phyloP scores from a whole-genome alignment of 257 asterid species.

The Ajuga chamaepitys region DNA sequence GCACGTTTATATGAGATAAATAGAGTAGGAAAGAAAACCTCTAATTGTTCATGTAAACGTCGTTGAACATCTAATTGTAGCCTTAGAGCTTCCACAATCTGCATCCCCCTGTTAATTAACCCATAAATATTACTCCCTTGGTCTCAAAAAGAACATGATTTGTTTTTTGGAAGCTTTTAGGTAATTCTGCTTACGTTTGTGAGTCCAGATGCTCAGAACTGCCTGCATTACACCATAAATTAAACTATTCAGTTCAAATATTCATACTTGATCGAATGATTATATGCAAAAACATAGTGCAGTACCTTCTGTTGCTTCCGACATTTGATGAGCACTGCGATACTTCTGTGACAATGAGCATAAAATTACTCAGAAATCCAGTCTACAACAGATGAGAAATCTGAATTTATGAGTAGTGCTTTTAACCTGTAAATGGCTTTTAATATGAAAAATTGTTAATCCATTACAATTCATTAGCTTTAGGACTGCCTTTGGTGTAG shows the following conservation, averaged over 20 bases:
- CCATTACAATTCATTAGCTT: constrained; percentile 44
- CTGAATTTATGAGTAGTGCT: neutral
- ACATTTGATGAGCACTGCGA: constrained; percentile 17
- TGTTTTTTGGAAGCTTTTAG: too few species aligned
- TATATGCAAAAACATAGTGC: too few species aligned
- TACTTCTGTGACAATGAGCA: constrained; percentile 21
- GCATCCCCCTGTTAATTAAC: constrained; percentile 14
- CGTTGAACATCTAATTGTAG: constrained; percentile 31
- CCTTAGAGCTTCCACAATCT: constrained; percentile 32
- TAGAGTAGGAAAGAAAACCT: constrained; percentile 16
- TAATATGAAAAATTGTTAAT: constrained; percentile 42
- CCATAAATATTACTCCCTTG: neutral
- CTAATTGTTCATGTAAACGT: constrained; percentile 26
- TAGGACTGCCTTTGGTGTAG: constrained; percentile 48
- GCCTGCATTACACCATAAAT: constrained; percentile 19
- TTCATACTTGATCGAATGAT: too few species aligned
- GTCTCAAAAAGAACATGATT: neutral
- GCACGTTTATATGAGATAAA: neutral
- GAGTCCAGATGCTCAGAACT: constrained; percentile 6
- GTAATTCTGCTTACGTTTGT: constrained; percentile 19
- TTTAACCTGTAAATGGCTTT: constrained; percentile 51
- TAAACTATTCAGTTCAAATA: too few species aligned
- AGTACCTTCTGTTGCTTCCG: constrained; percentile 25
- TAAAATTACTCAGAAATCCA: neutral
- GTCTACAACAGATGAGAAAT: neutral